phyloP scores from a whole-genome alignment of 208 protist species.

The Acanthamoeba royreba region DNA sequence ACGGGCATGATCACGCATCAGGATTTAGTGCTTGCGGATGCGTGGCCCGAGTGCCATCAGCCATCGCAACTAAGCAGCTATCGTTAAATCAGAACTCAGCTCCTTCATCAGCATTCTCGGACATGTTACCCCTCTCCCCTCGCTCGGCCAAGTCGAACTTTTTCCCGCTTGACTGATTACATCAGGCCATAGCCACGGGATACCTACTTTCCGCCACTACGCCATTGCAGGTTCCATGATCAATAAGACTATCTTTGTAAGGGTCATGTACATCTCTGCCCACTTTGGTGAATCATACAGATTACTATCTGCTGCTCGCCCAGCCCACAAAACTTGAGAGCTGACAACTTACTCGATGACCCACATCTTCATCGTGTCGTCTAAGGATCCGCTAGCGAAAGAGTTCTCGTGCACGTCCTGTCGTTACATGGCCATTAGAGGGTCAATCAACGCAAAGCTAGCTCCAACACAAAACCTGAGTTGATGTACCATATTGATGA shows the following conservation, averaged over 20 bases:
- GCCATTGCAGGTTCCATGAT: too few species aligned
- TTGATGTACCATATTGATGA: conserved; percentile 59
- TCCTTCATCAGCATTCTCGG: background rate
- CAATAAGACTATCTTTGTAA: too few species aligned
- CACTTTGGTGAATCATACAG: too few species aligned
- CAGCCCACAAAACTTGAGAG: too few species aligned
- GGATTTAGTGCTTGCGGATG: background rate
- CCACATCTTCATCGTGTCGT: background rate
- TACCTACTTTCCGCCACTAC: too few species aligned
- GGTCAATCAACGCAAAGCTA: too few species aligned
- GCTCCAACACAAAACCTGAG: too few species aligned
- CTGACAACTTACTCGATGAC: background rate
- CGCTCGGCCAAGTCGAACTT: background rate
- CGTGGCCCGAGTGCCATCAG: background rate
- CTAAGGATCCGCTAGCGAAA: background rate
- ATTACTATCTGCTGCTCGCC: too few species aligned
- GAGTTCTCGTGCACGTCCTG: conserved; percentile 42
- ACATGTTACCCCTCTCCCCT: background rate
- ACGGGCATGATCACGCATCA: background rate
- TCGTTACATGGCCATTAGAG: too few species aligned
- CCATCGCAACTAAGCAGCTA: background rate
- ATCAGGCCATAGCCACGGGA: too few species aligned
- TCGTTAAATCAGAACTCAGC: background rate
- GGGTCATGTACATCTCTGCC: too few species aligned
- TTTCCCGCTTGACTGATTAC: background rate